These are phyloP conservation scores for Pleomassaria siparia DNA, from an alignment of 2,329 filamentous ascomycete genomes.

Conservation along the genomic window DNA sequence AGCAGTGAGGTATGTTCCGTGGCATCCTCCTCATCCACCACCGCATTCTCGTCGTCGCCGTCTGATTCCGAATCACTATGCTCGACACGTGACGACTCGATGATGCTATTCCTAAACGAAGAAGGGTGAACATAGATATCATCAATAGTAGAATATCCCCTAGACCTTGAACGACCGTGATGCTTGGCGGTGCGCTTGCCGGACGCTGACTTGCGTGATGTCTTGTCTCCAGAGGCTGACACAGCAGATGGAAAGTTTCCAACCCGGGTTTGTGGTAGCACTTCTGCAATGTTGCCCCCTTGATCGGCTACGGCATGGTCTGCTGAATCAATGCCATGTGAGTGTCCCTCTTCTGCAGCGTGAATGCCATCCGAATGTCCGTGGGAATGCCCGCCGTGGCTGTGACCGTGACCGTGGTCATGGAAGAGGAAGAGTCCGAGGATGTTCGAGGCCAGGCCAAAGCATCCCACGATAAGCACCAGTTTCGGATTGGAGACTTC, in stretches of 20 bases:
- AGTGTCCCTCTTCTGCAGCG: constrained; percentile 56
- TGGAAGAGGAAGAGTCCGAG: constrained; percentile 88
- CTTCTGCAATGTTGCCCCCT: constrained; percentile 60
- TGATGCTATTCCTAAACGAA: constrained; percentile 89
- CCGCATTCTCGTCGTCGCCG: constrained; percentile 57
- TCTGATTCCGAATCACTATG: constrained; percentile 57
- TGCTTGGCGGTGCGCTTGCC: constrained; percentile 51
- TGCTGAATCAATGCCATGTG: constrained; percentile 48
- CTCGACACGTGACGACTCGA: constrained; percentile 70
- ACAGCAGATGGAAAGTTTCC: constrained; percentile 49
- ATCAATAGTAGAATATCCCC: constrained; percentile 60
- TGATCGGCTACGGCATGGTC: constrained; percentile 56
- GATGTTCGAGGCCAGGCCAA: constrained; percentile 85
- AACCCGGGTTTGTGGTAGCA: constrained; percentile 64
- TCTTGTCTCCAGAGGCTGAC: constrained; percentile 11
- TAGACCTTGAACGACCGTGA: constrained; percentile 61
- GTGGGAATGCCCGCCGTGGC: constrained; percentile 65
- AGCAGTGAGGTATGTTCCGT: constrained; percentile 42
- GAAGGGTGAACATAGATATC: constrained; percentile 83
- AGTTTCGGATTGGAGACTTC: constrained; percentile 82
- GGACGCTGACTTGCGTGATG: constrained; percentile 27
- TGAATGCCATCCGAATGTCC: constrained; percentile 44
- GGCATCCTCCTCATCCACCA: constrained; percentile 37
- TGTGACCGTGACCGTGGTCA: constrained; percentile 89
- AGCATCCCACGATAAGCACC: constrained; percentile 84